phyloP scores from a whole-genome alignment of 2,329 filamentous ascomycete genomes.

The Exophiala calicioides region DNA sequence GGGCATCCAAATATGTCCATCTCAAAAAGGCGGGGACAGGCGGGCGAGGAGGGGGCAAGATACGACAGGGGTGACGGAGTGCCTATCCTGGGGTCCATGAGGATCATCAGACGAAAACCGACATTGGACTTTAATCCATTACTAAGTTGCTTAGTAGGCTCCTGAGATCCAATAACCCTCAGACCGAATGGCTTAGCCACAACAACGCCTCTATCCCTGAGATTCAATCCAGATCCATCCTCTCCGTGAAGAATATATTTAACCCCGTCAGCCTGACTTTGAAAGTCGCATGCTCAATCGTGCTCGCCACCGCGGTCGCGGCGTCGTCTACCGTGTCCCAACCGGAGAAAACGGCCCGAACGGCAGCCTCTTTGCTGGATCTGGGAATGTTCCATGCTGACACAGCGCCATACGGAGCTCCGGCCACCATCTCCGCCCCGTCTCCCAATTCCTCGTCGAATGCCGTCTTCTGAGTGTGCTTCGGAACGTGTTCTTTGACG shows the following conservation, averaged over 20 bases:
- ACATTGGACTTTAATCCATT: too few relatives aligned
- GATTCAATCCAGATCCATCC: slow-evolving; percentile 18
- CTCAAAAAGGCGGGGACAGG: slow-evolving; percentile 1
- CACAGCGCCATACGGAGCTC: slow-evolving; percentile 18
- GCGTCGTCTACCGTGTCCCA: slow-evolving; percentile 20
- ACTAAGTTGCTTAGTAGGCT: too few relatives aligned
- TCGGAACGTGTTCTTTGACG: slow-evolving; percentile 13
- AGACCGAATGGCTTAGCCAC: too few relatives aligned
- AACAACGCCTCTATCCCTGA: neutral
- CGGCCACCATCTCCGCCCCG: slow-evolving; percentile 12
- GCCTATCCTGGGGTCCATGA: too few relatives aligned
- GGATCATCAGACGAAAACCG: too few relatives aligned
- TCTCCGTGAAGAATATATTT: slow-evolving; percentile 20
- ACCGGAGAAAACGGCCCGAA: slow-evolving; percentile 23
- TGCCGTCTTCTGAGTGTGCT: slow-evolving; percentile 5
- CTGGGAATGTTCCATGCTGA: slow-evolving; percentile 24
- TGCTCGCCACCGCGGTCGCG: slow-evolving; percentile 13
- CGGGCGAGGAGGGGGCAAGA: too few relatives aligned
- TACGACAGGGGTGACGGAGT: too few relatives aligned
- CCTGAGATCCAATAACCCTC: too few relatives aligned
- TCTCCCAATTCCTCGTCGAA: slow-evolving; percentile 21
- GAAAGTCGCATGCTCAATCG: slow-evolving; percentile 14
- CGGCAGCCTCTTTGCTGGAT: slow-evolving; percentile 17
- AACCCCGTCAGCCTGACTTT: slow-evolving; percentile 10
- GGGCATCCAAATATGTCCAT: too few relatives aligned